Evolutionary conservation across 83 land plant species (phyloP).

Genomic region (Picea abies): DNA sequence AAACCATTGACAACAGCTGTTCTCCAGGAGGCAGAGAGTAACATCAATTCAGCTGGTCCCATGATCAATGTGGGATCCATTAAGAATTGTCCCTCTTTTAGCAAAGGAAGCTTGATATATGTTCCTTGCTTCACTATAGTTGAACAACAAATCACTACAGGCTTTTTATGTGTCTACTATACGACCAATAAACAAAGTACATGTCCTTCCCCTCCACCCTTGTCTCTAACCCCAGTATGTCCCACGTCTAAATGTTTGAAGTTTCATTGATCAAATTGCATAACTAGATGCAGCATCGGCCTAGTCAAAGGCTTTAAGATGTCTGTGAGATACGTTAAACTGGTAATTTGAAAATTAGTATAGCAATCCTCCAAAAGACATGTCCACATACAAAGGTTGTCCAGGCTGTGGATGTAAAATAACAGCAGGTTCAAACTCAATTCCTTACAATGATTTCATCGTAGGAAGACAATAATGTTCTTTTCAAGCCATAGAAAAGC

Average conservation of each 20-base stretch:
- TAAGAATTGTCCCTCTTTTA: too few species aligned
- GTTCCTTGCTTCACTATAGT: background rate
- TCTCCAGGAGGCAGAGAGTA: too few species aligned
- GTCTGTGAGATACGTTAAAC: background rate
- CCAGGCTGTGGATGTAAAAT: background rate
- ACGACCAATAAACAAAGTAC: slow-evolving; percentile 4
- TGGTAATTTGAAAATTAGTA: background rate
- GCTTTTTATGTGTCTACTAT: background rate
- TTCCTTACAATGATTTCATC: background rate
- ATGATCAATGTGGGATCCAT: too few species aligned
- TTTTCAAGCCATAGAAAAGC: background rate
- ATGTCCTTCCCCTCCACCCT: background rate
- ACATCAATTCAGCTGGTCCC: too few species aligned
- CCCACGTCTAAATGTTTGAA: background rate
- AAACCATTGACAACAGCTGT: too few species aligned
- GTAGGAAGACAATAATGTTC: background rate
- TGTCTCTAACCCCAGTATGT: background rate
- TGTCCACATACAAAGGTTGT: background rate
- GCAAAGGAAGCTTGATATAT: too few species aligned
- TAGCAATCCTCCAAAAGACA: background rate
- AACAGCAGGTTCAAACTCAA: background rate
- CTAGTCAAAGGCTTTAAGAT: background rate
- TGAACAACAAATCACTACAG: background rate
- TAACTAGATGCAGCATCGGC: background rate
- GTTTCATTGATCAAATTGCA: background rate